Conservation (phyloP, 306 rosid species). For the Rubus idaeus region DNA sequence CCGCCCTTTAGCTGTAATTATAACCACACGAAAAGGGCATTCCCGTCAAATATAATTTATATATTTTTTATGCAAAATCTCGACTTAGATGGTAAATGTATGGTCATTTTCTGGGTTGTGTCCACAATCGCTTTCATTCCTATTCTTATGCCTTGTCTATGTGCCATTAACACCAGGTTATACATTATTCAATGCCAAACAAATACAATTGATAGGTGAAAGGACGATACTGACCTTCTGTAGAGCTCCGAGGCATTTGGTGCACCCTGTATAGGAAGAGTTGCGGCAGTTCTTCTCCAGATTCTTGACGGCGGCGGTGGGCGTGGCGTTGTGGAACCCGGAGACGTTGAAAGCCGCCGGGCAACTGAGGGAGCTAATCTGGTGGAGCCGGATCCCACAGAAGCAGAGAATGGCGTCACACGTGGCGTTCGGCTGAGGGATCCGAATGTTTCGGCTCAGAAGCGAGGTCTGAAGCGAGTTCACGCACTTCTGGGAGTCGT, state of each 20-base stretch:
- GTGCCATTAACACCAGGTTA: background rate
- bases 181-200: background rate
- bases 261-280: constrained; percentile 85
- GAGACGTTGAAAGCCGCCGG: constrained; percentile 80
- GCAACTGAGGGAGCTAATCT: constrained; percentile 74
- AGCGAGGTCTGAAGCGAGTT: constrained; percentile 83
- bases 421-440: constrained; percentile 85
- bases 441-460: constrained; percentile 55
- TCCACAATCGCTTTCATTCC: background rate
- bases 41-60: background rate
- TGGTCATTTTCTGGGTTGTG: no score
- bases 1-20: constrained; percentile 53
- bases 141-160: background rate
- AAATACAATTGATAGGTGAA: no score
- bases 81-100: no score
- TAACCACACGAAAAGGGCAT: background rate
- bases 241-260: constrained; percentile 76
- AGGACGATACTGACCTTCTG: constrained; percentile 54
- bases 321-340: constrained; percentile 62
- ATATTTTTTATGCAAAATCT: no score
- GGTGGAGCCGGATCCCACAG: constrained; percentile 91
- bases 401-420: constrained; percentile 90
- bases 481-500: constrained; percentile 93
- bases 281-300: constrained; percentile 76
- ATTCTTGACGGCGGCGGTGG: constrained; percentile 65